Conservation (phyloP, 306 rosid species). For the Vicia sativa region DNA sequence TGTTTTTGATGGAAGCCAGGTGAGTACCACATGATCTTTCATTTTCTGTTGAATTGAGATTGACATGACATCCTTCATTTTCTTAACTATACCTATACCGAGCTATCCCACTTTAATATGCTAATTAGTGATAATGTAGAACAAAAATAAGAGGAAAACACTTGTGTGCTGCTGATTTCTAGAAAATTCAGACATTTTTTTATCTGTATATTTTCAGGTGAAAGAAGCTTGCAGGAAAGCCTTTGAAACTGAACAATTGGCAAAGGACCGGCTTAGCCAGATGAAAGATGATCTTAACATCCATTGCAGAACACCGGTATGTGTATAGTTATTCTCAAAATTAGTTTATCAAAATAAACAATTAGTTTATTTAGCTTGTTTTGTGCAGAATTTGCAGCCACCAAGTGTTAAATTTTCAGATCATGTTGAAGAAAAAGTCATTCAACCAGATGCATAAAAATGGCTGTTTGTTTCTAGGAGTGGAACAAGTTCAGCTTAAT, state of each 20-base stretch:
- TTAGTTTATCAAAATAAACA: conserved; percentile 23
- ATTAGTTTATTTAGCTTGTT: conserved; percentile 18
- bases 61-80: conserved; percentile 1
- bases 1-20: conserved; percentile 45
- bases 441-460: conserved; percentile 32
- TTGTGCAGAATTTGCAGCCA: conserved; percentile 58
- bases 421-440: conserved; percentile 53
- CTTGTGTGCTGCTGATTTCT: neutral
- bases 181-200: neutral
- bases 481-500: conserved; percentile 3
- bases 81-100: conserved; percentile 1
- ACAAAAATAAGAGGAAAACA: conserved; percentile 4
- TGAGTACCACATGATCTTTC: conserved; percentile 39
- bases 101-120: neutral
- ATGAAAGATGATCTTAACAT: conserved; percentile 74
- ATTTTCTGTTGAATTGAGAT: conserved; percentile 18
- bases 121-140: neutral
- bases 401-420: conserved; percentile 73
- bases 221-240: conserved; percentile 77
- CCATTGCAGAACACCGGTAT: conserved; percentile 71
- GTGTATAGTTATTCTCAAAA: conserved; percentile 6
- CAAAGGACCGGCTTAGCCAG: conserved; percentile 57
- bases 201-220: conserved; percentile 48
- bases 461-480: conserved; percentile 15
- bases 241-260: conserved; percentile 59